These are phyloP conservation scores for Ramaria rubella DNA, from an alignment of 768 basidiomycete species.

Conservation along the genomic window DNA sequence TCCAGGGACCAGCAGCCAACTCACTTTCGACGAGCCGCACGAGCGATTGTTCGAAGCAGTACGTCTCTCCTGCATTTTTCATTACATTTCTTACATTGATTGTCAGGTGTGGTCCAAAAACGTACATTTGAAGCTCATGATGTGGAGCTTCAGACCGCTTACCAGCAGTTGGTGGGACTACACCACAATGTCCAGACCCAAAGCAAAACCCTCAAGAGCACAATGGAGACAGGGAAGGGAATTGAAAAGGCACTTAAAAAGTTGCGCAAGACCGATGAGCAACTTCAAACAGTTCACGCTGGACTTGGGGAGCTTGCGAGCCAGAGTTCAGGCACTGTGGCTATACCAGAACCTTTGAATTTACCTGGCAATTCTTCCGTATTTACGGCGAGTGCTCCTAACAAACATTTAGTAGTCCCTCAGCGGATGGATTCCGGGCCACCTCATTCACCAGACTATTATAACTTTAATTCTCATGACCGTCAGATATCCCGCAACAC, in stretches of 20 bases:
- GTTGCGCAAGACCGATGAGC: neutral
- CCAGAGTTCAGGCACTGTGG: neutral
- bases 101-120: neutral
- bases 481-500: too few species aligned
- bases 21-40: neutral
- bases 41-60: conserved; percentile 1
- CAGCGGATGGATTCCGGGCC: too few species aligned
- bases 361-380: too few species aligned
- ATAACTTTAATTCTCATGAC: too few species aligned
- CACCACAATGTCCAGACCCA: neutral
- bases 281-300: neutral
- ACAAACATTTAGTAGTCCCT: too few species aligned
- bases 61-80: neutral
- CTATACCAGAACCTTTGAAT: neutral
- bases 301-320: neutral
- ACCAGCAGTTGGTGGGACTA: neutral
- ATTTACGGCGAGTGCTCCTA: too few species aligned
- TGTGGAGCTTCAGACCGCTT: neutral
- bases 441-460: too few species aligned
- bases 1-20: neutral
- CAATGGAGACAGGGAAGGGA: neutral
- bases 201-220: neutral
- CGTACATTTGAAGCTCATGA: neutral
- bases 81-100: neutral
- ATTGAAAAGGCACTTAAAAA: neutral